Evolutionary conservation across 805 yeast species (phyloP).

Genomic region (Yamadazyma olivae): DNA sequence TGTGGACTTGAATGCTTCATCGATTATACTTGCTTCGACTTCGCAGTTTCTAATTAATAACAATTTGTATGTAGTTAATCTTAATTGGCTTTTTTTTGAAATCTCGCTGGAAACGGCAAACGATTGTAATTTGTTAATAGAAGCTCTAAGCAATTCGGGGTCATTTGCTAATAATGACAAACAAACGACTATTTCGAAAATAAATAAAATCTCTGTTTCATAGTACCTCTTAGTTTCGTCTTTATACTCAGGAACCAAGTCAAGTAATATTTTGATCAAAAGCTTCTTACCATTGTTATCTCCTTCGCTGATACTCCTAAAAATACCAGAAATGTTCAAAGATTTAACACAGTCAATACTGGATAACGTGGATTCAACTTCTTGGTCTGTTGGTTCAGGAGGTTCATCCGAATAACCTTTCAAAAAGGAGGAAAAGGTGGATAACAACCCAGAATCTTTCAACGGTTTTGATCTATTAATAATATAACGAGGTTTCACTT

Average conservation of each 20-base stretch:
- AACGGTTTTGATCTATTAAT: conserved; percentile 62
- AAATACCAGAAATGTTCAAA: conserved; percentile 55
- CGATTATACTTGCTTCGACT: conserved; percentile 15
- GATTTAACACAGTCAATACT: conserved; percentile 81
- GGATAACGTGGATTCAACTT: conserved; percentile 78
- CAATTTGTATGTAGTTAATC: conserved; percentile 53
- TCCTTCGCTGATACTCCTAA: conserved; percentile 47
- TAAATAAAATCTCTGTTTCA: conserved; percentile 47
- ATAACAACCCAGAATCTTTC: conserved; percentile 75
- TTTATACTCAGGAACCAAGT: conserved; percentile 22
- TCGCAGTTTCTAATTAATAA: conserved; percentile 40
- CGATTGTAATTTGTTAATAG: conserved; percentile 8
- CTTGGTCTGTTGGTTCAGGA: conserved; percentile 91
- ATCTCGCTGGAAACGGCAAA: conserved; percentile 14
- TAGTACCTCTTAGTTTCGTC: conserved; percentile 35
- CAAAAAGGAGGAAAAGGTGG: conserved; percentile 88
- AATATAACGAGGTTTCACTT: conserved; percentile 63
- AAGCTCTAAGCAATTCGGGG: conserved; percentile 16
- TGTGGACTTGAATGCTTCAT: conserved; percentile 6
- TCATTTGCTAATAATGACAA: conserved; percentile 31
- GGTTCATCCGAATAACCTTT: conserved; percentile 84
- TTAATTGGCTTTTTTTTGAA: conserved; percentile 30
- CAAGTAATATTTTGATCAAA: conserved; percentile 25
- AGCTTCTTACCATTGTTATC: conserved; percentile 31
- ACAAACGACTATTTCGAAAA: conserved; percentile 43